A percentile compares a stretch with the other conserved stretches of the same genome.
Conservation (phyloP, 257 asterid genomes). For the Lantana camara region DNA sequence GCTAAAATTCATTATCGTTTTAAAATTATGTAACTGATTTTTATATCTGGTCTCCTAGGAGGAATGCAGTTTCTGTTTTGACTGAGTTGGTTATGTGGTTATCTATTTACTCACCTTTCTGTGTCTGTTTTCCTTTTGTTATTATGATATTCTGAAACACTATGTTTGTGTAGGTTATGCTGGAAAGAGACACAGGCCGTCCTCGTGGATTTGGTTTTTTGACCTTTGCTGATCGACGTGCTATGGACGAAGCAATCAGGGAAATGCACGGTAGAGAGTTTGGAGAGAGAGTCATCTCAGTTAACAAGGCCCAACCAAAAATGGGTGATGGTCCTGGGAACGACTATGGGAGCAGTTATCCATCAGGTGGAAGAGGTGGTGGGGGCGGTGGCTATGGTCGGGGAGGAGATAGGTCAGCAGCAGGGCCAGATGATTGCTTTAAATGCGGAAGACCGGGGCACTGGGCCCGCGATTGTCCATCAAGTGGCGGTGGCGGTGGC, state of each 20-base stretch:
- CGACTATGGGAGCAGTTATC: conserved; percentile 70
- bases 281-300: conserved; percentile 87
- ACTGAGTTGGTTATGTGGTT: background rate
- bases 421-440: conserved; percentile 94
- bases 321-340: conserved; percentile 73
- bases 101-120: background rate
- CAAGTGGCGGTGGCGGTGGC: conserved; percentile 74
- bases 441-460: conserved; percentile 98
- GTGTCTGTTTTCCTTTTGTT: background rate
- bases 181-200: conserved; percentile 96
- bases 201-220: conserved; percentile 99
- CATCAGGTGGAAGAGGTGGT: conserved; percentile 69
- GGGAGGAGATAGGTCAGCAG: conserved; percentile 63
- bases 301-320: conserved; percentile 94
- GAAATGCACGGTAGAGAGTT: conserved; percentile 95
- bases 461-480: conserved; percentile 98
- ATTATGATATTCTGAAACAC: background rate
- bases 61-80: background rate
- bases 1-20: conserved; percentile 1
- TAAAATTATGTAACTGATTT: background rate
- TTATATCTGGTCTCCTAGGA: background rate
- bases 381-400: conserved; percentile 67
- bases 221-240: conserved; percentile 88
- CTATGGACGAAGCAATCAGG: conserved; percentile 93
- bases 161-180: conserved; percentile 61